Percentiles rank a stretch among this genome's conserved stretches.
Conservation (phyloP, 2,329 filamentous ascomycete species). For the Beauveria varroae region DNA sequence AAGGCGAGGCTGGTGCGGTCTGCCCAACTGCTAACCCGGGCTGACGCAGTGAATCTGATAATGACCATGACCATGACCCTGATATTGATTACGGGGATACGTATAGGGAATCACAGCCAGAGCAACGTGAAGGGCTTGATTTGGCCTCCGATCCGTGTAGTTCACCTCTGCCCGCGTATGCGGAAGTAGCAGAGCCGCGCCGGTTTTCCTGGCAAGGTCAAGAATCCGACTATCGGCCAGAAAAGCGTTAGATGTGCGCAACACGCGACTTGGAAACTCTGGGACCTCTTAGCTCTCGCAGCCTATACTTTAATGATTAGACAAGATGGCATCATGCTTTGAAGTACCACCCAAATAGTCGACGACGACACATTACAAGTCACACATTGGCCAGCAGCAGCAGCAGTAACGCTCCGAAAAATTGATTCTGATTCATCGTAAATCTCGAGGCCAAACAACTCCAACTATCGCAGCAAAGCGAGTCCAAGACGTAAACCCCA, state of each 20-base stretch:
- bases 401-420: background rate
- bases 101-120: background rate
- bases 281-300: background rate
- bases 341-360: background rate
- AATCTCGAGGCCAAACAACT: background rate
- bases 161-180: background rate
- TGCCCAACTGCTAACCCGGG: conserved; percentile 8
- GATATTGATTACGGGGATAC: background rate
- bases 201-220: conserved; percentile 5
- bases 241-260: background rate
- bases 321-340: background rate
- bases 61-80: background rate
- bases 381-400: background rate
- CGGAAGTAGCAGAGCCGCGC: background rate
- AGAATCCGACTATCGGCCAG: conserved; percentile 5
- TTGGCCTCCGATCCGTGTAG: background rate
- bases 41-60: background rate
- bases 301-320: background rate
- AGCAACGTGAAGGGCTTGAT: background rate
- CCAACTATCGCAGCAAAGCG: conserved; percentile 6
- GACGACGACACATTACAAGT: background rate
- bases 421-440: conserved; percentile 8
- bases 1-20: background rate
- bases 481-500: conserved; percentile 5
- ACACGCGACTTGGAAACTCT: background rate